Base-by-base conservation (phyloP, 805 yeast species). In the Lachancea waltii region DNA sequence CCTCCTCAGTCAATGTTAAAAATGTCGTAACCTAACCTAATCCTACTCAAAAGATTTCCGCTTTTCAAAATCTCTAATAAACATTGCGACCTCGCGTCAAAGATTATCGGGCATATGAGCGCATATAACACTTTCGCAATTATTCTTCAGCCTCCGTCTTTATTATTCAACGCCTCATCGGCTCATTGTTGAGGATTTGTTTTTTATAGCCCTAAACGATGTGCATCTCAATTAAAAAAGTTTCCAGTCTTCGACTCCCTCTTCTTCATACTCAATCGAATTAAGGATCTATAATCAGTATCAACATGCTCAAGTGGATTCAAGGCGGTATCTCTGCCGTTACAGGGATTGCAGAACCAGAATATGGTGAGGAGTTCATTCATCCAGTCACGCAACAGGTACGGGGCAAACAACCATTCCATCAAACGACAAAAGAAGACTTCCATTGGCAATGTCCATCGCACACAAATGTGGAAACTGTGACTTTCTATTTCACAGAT, bases 271-370 rank as follows among this genome's bases (percentile, higher is more conserved):
- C n/a, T n/a, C n/a, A n/a, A n/a, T n/a, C n/a, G n/a, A 23, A 23
- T 23, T 13, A 23, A 23, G 26, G 13, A 23, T 14, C 15, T 27
- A 10, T 17, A 17, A 27, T 27, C 30, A 15, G 14, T 15, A 10
- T 21, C 11, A 36, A 23, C 19, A 81, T 81, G 89, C 65, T 81
- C 37, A 81, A 78, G 74, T 82, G 87, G 87, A 82, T 82, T 43
- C 89, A 82, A 67, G 81, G 86, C 45, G 75, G 87, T 49, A 70
- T 84, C 38, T 85, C 97, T n/a, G 92, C 94, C 5, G 92, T 87
- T 32, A 90, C 97, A 5, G 98, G 98, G 39, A 77, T 95, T 9
- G 96, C 95, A 2, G 98, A 92, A 62, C 98, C 98, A 18, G 95
- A 83, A 57, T 92, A 92, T 54, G 98, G 98, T 37, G 73, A 81